Evolutionary conservation across 768 basidiomycete genomes (phyloP).

Genomic region (Tylopilus sp.): DNA sequence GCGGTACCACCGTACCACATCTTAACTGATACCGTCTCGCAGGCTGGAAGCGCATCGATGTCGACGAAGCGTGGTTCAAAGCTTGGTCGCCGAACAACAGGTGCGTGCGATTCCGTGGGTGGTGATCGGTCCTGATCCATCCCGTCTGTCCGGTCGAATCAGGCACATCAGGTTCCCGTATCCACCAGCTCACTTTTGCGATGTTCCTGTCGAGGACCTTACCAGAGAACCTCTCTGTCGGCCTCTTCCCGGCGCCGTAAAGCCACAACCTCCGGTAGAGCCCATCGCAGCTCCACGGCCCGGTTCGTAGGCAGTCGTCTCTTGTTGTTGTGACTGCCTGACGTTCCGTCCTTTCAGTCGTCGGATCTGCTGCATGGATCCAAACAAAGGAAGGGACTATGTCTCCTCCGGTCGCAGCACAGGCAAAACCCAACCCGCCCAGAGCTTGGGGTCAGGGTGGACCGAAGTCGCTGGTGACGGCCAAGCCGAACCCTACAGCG

Average conservation of each 20-base stretch:
- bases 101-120: slow-evolving; percentile 15
- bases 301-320: slow-evolving; percentile 25
- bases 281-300: slow-evolving; percentile 25
- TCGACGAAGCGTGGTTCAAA: slow-evolving; percentile 43
- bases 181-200: slow-evolving; percentile 37
- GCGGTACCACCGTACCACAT: neutral
- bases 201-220: slow-evolving; percentile 36
- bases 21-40: neutral
- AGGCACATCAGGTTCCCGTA: slow-evolving; percentile 40
- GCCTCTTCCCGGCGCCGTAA: slow-evolving; percentile 37
- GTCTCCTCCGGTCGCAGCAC: neutral
- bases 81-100: slow-evolving; percentile 22
- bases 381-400: slow-evolving; percentile 12
- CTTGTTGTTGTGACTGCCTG: neutral
- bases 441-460: slow-evolving; percentile 20
- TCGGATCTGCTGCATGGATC: slow-evolving; percentile 28
- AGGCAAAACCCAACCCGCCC: neutral
- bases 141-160: neutral
- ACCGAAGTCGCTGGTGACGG: slow-evolving; percentile 5
- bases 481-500: slow-evolving; percentile 14
- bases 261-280: slow-evolving; percentile 24
- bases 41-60: slow-evolving; percentile 49
- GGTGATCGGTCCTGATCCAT: slow-evolving; percentile 1
- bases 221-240: slow-evolving; percentile 41
- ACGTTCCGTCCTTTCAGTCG: slow-evolving; percentile 18